Evolutionary conservation across 176 grass and related monocot species (phyloP), one percentile per base, ranked within the genome.

Genomic region (Avena atlantica): DNA sequence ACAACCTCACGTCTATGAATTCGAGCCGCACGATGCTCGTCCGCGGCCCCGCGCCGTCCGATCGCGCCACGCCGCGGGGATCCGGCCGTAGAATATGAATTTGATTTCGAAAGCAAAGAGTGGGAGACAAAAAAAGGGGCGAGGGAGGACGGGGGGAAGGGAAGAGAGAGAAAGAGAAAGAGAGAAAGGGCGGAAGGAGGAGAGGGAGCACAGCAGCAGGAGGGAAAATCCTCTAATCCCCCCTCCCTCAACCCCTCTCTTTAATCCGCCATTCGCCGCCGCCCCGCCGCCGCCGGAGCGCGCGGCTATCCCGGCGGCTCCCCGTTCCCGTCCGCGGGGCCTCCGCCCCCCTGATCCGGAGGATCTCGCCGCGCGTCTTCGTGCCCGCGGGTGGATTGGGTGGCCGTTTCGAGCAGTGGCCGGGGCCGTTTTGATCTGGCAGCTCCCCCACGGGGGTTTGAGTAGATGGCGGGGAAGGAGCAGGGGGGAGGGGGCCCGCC

Each of bases 51-150:
- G 0, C n/a, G 10, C 83, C 90, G 90, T 94, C 84, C 21, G 90
- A 94, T 97, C 70, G 10, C 2, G 19, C 6, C 6, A 4, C 1
- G n/a, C 19, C 52, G 15, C 9, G 6, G 6, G 67, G 53, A 95
- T 95, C 91, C 16, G 51, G 25, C 93, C 91, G 93, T 98, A 81
- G 59, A 96, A 96, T 93, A 85, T 90, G 88, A 98, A 96, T 98
- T 96, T 90, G 93, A 96, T 92, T 98, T 96, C 88, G 88, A 94
- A 96, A 96, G 86, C 65, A 13, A 66, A 83, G 96, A 87, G 93
- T 88, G 93, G 93, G 96, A 97, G 95, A 92, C 72, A 90, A 70
- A 88, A 45, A 90, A 74, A 87, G 48, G 78, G n/a, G 20, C 13
- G 74, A 59, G 31, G 44, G 31, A 74, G 40, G 21, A 60, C 24